Evolutionary conservation across 805 yeast species (phyloP), one percentile per base, ranked within the genome.

Genomic region (Kodamaea kaohsiungensis): DNA sequence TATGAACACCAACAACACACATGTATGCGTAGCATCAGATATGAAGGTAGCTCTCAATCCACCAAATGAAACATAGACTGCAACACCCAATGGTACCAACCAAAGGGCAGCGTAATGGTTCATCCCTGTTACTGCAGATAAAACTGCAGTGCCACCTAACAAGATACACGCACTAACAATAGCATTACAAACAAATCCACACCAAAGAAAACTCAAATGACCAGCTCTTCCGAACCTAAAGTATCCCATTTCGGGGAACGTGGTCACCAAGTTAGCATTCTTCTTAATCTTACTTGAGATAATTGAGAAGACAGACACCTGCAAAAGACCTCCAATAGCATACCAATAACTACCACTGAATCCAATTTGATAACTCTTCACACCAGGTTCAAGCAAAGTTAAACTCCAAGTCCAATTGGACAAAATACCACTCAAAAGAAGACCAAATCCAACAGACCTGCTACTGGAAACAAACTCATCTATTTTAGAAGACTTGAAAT

Each of bases 251-350:
- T 54, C 64, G 1, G 63, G 62, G 56, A 72, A 68, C 2, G 69
- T 69, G 4, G 73, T 70, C 3, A 70, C 73, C 51, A 69, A 53
- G 48, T 69, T 69, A 2, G 75, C 76, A 65, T 30, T 68, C 63
- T 59, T 70, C 66, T 47, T 59, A 39, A 54, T 51, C 42, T 71
- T 69, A 4, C 71, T 61, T 4, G 76, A 75, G 22, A 71, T 65
- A 19, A 70, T 59, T 9, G 71, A 61, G 50, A 72, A 72, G n/a
- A 73, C 70, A 7, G 72, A 63, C 10, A 72, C 71, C 47, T 68
- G 48, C 60, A 63, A 50, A 43, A 62, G 51, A 22, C 70, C 70
- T 7, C 66, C 65, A 3, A 63, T 52, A 2, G 64, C 69, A 56
- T 64, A 67, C 59, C 62, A 60, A 47, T 60, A 67, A 9, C 62